Evolutionary conservation across 257 asterid species (phyloP).

Genomic region (Craterostigma plantagineum): DNA sequence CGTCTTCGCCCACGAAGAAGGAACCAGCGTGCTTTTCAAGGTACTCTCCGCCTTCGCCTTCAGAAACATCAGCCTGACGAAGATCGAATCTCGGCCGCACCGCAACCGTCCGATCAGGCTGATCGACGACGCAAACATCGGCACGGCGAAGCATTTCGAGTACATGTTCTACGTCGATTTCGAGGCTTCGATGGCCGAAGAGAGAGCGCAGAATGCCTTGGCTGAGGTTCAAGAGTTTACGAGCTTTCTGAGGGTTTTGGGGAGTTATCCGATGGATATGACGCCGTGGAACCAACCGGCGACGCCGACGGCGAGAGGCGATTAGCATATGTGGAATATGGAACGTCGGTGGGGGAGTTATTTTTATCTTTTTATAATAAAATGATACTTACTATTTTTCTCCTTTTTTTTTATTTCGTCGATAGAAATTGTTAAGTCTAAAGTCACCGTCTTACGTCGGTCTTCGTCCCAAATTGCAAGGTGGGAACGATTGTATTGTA

Average conservation of each 20-base stretch:
- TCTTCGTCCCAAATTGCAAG: no score
- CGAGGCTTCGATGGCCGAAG: constrained; percentile 87
- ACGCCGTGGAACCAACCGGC: constrained; percentile 35
- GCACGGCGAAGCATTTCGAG: constrained; percentile 71
- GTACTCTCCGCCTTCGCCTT: constrained; percentile 78
- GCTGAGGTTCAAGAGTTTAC: constrained; percentile 91
- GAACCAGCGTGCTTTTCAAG: constrained; percentile 62
- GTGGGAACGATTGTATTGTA: no score
- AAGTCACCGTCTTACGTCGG: no score
- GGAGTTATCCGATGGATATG: constrained; percentile 93
- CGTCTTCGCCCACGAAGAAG: constrained; percentile 70
- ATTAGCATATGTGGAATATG: no score
- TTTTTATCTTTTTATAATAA: no score
- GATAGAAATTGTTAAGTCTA: no score
- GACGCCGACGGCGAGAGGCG: no score
- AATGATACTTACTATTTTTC: no score
- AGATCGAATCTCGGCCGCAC: constrained; percentile 83
- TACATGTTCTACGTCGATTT: constrained; percentile 74
- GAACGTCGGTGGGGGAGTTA: no score
- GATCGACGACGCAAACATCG: constrained; percentile 39
- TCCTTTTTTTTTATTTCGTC: no score
- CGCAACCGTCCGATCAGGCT: constrained; percentile 41
- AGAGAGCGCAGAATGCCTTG: constrained; percentile 74
- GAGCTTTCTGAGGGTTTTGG: constrained; percentile 73
- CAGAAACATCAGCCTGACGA: constrained; percentile 56